Evolutionary conservation across 306 rosid genomes (phyloP).

Genomic region (Cyamopsis tetragonoloba): DNA sequence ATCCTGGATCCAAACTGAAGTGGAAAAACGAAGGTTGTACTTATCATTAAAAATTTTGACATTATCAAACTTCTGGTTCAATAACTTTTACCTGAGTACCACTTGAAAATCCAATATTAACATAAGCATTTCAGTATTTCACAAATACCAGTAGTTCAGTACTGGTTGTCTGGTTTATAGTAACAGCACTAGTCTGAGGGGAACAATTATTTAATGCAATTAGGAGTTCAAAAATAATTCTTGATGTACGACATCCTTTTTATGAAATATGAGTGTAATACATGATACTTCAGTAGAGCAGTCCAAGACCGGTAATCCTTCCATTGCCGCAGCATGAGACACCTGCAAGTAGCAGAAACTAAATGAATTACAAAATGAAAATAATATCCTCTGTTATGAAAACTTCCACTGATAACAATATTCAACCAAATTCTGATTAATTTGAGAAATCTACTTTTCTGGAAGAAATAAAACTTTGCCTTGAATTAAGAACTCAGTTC

Average conservation of each 20-base stretch:
- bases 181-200: background rate
- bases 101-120: slow-evolving; percentile 19
- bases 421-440: background rate
- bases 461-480: background rate
- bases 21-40: background rate
- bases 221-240: background rate
- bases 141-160: background rate
- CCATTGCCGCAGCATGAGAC: slow-evolving; percentile 67
- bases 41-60: slow-evolving; percentile 2
- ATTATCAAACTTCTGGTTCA: background rate
- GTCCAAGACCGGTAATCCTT: slow-evolving; percentile 78
- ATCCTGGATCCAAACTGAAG: background rate
- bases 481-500: slow-evolving; percentile 6
- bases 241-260: background rate
- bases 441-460: background rate
- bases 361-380: background rate
- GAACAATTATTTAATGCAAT: background rate
- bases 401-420: background rate
- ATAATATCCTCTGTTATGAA: slow-evolving; percentile 6
- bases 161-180: background rate
- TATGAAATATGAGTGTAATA: slow-evolving; percentile 31
- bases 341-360: slow-evolving; percentile 46
- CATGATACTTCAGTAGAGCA: slow-evolving; percentile 75
- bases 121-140: background rate
- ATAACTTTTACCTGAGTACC: background rate